Base-by-base conservation (phyloP, 768 basidiomycete species). In the Paxillus involutus region DNA sequence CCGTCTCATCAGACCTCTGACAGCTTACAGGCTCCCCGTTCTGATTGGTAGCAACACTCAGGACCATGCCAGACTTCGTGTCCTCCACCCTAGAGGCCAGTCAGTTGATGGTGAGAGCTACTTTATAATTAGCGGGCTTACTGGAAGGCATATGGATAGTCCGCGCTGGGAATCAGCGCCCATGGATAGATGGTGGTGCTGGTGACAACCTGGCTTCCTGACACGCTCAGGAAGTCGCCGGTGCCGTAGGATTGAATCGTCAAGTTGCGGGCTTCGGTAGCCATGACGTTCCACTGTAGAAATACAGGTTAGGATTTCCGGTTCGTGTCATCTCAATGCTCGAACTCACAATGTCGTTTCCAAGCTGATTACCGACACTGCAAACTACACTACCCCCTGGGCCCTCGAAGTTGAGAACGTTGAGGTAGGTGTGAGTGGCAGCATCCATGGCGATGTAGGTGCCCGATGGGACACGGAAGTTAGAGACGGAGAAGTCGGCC, bases 391-490 rank as follows among this genome's bases (percentile, higher is more conserved):
- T 29, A 19, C 36, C 47, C 13, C 33, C 45, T 10, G 43, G 51
- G 21, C 35, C 16, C 17, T 41, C 35, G 21, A 33, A 57, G 21
- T 12, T 6, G 14, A 54, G 24, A 12, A 58, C 17, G 12, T 58
- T 55, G 47, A 58, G 26, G 39, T 55, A 58, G 14, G 56, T 58
- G 26, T 47, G 47, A 26, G 56, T 58, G 5, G 33, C 45, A 2
- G 48, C 53, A n/a, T 57, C 47, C 56, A 57, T 54, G 44, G 44
- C 26, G 17, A 54, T 37, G 26, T 57, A 57, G 21, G 52, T 53
- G 35, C 56, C 56, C 17, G 41, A 24, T 42, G 52, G 56, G 36
- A 53, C 32, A 17, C 40, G 40, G 19, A 55, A 44, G 19, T 53
- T 53, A n/a, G 52, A 47, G 11, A 47, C 21, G n/a, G 46, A 36